Evolutionary conservation across 2,329 filamentous ascomycete genomes (phyloP).

Genomic region (Aschersonia sp.): DNA sequence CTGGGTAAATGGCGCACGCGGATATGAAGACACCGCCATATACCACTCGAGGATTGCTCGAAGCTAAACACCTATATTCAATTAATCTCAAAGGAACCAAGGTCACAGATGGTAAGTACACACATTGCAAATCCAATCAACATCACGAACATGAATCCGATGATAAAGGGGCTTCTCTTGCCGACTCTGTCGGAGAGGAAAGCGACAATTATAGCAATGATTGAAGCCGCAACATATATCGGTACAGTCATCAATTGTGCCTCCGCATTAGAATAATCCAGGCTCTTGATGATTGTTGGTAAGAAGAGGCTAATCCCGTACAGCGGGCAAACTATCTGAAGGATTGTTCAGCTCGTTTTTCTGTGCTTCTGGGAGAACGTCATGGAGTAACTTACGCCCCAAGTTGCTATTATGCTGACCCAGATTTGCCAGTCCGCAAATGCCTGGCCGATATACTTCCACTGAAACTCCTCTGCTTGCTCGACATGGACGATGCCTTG

Average conservation of each 20-base stretch:
- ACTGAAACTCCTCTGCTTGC: constrained; percentile 60
- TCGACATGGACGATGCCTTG: constrained; percentile 24
- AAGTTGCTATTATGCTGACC: constrained; percentile 45
- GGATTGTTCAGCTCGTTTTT: background rate
- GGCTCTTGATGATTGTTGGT: constrained; percentile 46
- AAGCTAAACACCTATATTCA: constrained; percentile 39
- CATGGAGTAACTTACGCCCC: constrained; percentile 33
- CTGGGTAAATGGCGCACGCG: constrained; percentile 66
- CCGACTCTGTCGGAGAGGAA: constrained; percentile 39
- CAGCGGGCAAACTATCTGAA: constrained; percentile 35
- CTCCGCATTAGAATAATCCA: constrained; percentile 40
- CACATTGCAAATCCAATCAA: constrained; percentile 42
- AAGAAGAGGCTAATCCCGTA: constrained; percentile 45
- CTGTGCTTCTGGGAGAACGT: too few relatives aligned
- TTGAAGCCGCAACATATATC: constrained; percentile 47
- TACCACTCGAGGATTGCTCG: constrained; percentile 39
- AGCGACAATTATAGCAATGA: constrained; percentile 37
- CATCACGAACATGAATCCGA: constrained; percentile 37
- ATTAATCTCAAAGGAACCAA: too few relatives aligned
- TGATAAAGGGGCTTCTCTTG: constrained; percentile 39
- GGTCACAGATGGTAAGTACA: constrained; percentile 4
- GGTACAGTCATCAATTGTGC: constrained; percentile 51
- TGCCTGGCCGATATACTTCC: constrained; percentile 58
- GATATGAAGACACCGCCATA: constrained; percentile 69
- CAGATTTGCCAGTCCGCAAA: constrained; percentile 71